phyloP scores from a whole-genome alignment of 495 filamentous ascomycete genomes.

The Penicillium arizonense region DNA sequence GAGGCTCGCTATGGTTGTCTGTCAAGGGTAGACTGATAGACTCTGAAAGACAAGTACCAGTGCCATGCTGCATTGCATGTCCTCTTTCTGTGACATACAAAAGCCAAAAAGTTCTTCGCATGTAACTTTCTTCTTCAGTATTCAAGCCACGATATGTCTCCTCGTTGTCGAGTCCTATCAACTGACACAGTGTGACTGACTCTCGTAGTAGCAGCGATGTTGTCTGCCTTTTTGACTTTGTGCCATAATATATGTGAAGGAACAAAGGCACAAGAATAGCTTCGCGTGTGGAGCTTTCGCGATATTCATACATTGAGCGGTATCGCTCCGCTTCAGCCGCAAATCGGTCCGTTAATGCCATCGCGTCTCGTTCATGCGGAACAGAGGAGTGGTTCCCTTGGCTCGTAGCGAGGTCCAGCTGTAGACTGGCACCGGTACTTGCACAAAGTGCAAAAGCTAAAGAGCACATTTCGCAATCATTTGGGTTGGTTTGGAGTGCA shows the following conservation, averaged over 20 bases:
- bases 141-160: background rate
- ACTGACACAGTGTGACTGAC: background rate
- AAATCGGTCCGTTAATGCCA: background rate
- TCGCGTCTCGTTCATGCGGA: background rate
- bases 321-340: background rate
- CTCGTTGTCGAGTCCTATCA: background rate
- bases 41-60: background rate
- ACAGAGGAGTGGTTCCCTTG: background rate
- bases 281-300: background rate
- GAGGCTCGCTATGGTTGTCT: background rate
- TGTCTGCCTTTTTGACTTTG: background rate
- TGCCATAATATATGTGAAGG: background rate
- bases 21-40: background rate
- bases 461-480: background rate
- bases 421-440: background rate
- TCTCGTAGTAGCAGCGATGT: background rate
- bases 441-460: conserved; percentile 1
- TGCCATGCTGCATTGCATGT: background rate
- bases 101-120: background rate
- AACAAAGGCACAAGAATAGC: background rate
- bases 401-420: background rate
- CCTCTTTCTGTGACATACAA: conserved; percentile 1
- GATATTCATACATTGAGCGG: conserved; percentile 1
- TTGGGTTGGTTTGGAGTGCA: background rate
- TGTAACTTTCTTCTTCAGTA: background rate